Evolutionary conservation across 73 alveolate genomes (phyloP).

Genomic region (Stentor roeselii): DNA sequence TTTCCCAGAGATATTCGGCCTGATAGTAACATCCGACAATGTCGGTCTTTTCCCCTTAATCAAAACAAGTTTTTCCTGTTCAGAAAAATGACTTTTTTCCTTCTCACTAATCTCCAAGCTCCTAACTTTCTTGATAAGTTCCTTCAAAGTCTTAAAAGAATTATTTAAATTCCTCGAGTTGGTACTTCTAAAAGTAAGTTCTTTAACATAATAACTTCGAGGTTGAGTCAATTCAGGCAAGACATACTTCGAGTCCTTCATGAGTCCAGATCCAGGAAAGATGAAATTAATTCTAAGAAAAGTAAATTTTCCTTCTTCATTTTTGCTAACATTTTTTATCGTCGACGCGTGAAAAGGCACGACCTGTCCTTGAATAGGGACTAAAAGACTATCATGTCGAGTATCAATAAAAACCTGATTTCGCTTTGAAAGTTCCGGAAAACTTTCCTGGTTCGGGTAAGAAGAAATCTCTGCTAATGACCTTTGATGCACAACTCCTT

Average conservation of each 20-base stretch:
- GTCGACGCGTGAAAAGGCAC: slow-evolving; percentile 90
- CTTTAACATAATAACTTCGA: slow-evolving; percentile 72
- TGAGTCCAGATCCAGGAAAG: slow-evolving; percentile 50
- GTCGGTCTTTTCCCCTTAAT: slow-evolving; percentile 67
- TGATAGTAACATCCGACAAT: slow-evolving; percentile 66
- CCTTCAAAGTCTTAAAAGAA: slow-evolving; percentile 64
- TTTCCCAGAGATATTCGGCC: slow-evolving; percentile 82
- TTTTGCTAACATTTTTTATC: slow-evolving; percentile 73
- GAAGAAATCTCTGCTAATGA: slow-evolving; percentile 64
- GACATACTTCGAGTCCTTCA: slow-evolving; percentile 22
- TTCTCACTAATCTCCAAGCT: slow-evolving; percentile 62
- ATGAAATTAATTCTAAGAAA: slow-evolving; percentile 81
- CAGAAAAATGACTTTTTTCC: slow-evolving; percentile 61
- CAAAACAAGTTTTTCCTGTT: slow-evolving; percentile 60
- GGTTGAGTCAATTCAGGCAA: slow-evolving; percentile 59
- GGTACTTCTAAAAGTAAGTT: slow-evolving; percentile 69
- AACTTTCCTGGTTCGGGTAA: slow-evolving; percentile 53
- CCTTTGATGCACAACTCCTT: slow-evolving; percentile 50
- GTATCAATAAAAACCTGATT: slow-evolving; percentile 69
- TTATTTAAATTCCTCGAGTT: slow-evolving; percentile 47
- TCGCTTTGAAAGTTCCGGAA: slow-evolving; percentile 74
- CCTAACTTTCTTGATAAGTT: slow-evolving; percentile 73
- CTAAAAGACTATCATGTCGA: slow-evolving; percentile 66
- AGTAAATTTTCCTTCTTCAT: slow-evolving; percentile 73
- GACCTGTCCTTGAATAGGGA: slow-evolving; percentile 71